A percentile compares a stretch with the other conserved stretches of the same genome.
Conservation (phyloP, 192 early-diverging fungal genomes). For the Umbelopsis isabellina region DNA sequence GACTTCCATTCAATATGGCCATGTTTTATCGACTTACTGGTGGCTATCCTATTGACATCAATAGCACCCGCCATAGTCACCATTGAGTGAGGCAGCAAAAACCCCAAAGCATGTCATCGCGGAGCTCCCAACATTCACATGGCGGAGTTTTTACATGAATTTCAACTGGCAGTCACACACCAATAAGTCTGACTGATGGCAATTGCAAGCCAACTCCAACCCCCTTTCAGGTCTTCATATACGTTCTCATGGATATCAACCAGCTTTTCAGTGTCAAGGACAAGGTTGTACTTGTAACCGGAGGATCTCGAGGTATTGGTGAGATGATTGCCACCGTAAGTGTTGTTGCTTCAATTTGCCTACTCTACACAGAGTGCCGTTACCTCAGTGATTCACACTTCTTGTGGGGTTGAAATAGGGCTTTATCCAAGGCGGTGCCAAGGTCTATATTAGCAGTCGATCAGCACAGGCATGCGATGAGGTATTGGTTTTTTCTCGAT, state of each 20-base stretch:
- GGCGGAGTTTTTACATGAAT: background rate
- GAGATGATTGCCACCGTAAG: slow-evolving; percentile 54
- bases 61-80: too few relatives aligned
- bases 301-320: slow-evolving; percentile 69
- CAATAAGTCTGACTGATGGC: background rate
- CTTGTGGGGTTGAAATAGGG: slow-evolving; percentile 39
- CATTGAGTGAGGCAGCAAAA: too few relatives aligned
- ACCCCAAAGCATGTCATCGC: too few relatives aligned
- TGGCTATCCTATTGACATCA: too few relatives aligned
- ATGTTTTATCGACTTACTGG: too few relatives aligned
- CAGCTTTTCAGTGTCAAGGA: slow-evolving; percentile 65
- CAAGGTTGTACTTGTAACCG: slow-evolving; percentile 85
- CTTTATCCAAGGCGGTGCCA: slow-evolving; percentile 85
- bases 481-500: background rate
- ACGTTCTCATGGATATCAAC: slow-evolving; percentile 51
- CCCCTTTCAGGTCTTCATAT: slow-evolving; percentile 12
- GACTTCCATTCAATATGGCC: too few relatives aligned
- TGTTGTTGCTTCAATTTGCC: background rate
- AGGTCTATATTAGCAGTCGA: slow-evolving; percentile 89
- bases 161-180: background rate
- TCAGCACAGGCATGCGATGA: slow-evolving; percentile 63
- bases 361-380: background rate
- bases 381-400: background rate
- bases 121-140: too few relatives aligned
- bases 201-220: background rate